Evolutionary conservation across 2,329 filamentous ascomycete species (phyloP).

Genomic region (Didymella sp.): DNA sequence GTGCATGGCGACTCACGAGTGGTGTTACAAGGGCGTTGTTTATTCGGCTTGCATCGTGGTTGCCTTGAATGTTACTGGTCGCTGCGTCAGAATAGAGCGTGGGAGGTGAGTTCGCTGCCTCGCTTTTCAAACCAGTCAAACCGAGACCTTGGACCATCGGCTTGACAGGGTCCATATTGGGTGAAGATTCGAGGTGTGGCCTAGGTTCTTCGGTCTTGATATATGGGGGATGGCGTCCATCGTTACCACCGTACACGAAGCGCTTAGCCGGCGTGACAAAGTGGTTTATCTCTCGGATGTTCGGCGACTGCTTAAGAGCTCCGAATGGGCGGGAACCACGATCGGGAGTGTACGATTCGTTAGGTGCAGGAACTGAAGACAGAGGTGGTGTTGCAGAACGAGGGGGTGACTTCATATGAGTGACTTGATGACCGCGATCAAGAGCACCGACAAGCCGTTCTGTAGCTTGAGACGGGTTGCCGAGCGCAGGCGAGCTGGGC

Average conservation of each 20-base stretch:
- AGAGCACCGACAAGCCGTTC: conserved; percentile 55
- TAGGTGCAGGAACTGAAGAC: conserved; percentile 56
- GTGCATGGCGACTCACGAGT: conserved; percentile 74
- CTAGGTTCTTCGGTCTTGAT: conserved; percentile 34
- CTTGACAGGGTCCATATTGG: conserved; percentile 43
- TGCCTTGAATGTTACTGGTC: conserved; percentile 40
- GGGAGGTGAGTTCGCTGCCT: conserved; percentile 47
- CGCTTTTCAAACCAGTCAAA: conserved; percentile 41
- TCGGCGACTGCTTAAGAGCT: conserved; percentile 43
- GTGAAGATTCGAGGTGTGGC: conserved; percentile 41
- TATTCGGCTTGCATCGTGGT: conserved; percentile 34
- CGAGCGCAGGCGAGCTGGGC: conserved; percentile 69
- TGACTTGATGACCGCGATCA: conserved; percentile 30
- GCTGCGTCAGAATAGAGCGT: conserved; percentile 47
- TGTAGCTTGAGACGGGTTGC: conserved; percentile 58
- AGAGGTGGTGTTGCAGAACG: conserved; percentile 58
- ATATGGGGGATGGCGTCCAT: conserved; percentile 30
- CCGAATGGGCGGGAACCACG: conserved; percentile 55
- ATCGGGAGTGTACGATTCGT: conserved; percentile 62
- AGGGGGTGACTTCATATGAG: conserved; percentile 50
- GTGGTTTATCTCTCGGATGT: conserved; percentile 35
- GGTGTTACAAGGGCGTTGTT: conserved; percentile 64
- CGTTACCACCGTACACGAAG: conserved; percentile 39
- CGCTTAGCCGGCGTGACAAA: conserved; percentile 48
- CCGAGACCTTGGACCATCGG: conserved; percentile 26